Conservation (phyloP, 2,329 filamentous ascomycete genomes). For the Colletotrichum sp. region DNA sequence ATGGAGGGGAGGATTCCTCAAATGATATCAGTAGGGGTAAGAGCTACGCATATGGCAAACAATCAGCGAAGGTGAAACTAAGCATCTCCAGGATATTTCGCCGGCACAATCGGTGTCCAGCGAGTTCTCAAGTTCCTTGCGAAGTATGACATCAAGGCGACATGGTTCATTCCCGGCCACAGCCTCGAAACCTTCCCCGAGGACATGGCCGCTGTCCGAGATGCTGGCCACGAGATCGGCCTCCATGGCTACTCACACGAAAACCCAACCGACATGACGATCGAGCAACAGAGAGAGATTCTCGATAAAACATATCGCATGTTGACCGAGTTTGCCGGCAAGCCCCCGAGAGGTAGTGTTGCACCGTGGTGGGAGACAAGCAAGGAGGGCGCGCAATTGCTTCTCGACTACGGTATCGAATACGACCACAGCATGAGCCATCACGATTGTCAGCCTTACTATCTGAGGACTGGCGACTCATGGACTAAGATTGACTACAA, state of each 20-base stretch:
- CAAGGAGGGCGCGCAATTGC: conserved; percentile 68
- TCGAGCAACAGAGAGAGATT: conserved; percentile 78
- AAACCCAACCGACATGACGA: conserved; percentile 73
- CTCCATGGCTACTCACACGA: conserved; percentile 79
- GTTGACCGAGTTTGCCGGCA: conserved; percentile 71
- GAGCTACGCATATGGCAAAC: neutral
- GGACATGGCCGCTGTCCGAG: conserved; percentile 47
- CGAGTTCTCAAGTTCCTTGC: conserved; percentile 74
- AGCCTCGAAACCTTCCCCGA: conserved; percentile 54
- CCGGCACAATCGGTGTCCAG: conserved; percentile 69
- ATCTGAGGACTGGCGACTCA: conserved; percentile 64
- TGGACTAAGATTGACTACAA: conserved; percentile 74
- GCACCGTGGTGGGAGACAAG: conserved; percentile 79
- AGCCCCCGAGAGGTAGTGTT: conserved; percentile 73
- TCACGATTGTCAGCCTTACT: conserved; percentile 70
- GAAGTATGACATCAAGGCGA: conserved; percentile 74
- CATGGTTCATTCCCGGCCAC: conserved; percentile 57
- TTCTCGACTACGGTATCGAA: conserved; percentile 71
- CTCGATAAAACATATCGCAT: conserved; percentile 76
- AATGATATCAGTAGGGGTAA: conserved; percentile 74
- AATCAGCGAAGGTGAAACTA: neutral
- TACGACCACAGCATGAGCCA: conserved; percentile 74
- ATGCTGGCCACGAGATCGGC: conserved; percentile 54
- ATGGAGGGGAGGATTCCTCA: conserved; percentile 74
- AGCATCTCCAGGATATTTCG: conserved; percentile 61